These are phyloP conservation scores for Cercospora beticola DNA, from an alignment of 2,329 filamentous ascomycete genomes.

Conservation along the genomic window DNA sequence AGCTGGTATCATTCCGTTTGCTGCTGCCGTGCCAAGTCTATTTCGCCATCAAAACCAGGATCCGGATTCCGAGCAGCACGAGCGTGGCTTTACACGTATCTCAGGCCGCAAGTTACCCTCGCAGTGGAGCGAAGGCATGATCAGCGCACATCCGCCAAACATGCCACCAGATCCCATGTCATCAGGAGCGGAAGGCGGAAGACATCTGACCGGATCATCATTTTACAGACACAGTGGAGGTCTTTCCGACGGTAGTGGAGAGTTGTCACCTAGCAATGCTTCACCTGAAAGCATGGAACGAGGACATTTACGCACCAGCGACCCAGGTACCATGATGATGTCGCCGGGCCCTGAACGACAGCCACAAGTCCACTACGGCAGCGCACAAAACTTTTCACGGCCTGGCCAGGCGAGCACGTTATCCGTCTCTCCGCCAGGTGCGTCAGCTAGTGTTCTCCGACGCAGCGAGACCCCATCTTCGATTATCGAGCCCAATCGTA, in stretches of 20 bases:
- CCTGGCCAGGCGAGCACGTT: slow-evolving; percentile 15
- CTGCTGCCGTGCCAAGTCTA: slow-evolving; percentile 40
- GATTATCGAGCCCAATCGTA: slow-evolving; percentile 20
- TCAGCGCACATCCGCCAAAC: slow-evolving; percentile 30
- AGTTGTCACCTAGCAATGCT: slow-evolving; percentile 14
- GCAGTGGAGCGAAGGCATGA: slow-evolving; percentile 51
- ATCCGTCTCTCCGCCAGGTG: slow-evolving; percentile 20
- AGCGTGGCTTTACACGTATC: slow-evolving; percentile 49
- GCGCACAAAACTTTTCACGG: slow-evolving; percentile 32
- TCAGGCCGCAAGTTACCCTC: slow-evolving; percentile 52
- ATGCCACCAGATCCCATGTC: slow-evolving; percentile 22
- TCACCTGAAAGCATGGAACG: slow-evolving; percentile 16
- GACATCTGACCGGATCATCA: slow-evolving; percentile 38
- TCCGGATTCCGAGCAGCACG: slow-evolving; percentile 29
- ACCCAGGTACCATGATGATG: slow-evolving; percentile 31
- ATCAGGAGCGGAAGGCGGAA: neutral
- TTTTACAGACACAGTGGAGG: slow-evolving; percentile 49
- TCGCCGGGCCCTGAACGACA: slow-evolving; percentile 38
- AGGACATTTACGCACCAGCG: slow-evolving; percentile 14
- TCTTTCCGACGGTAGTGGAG: slow-evolving; percentile 41
- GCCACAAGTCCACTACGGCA: slow-evolving; percentile 35
- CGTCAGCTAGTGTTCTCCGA: slow-evolving; percentile 7
- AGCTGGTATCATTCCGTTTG: slow-evolving; percentile 40
- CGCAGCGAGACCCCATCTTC: slow-evolving; percentile 26
- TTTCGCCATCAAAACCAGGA: slow-evolving; percentile 39